Evolutionary conservation across 495 filamentous ascomycete genomes (phyloP), one percentile per base, ranked within the genome.

Genomic region (Polyplosphaeria fusca): DNA sequence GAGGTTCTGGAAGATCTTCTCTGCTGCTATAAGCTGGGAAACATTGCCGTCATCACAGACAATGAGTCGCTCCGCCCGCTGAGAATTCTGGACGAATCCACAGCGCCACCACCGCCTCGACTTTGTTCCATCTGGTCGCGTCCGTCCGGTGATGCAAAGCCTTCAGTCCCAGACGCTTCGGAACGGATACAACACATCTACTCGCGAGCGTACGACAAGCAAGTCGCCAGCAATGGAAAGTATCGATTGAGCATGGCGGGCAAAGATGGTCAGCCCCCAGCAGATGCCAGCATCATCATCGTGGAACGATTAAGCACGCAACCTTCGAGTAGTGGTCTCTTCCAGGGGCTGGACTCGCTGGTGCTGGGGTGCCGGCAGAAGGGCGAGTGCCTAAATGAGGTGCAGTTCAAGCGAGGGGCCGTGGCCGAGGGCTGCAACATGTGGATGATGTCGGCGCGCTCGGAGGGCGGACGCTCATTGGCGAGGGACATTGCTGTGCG

Each of bases 351-450:
- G 12, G 51, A 61, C 39, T 16, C 58, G 9, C 51, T 61, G 2
- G 51, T 61, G 1, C 50, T 61, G 11, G 58, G 58, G 7, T 61
- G 58, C 26, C 58, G 58, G 22, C 50, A 55, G 44, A 61, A 61
- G 27, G 58, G 58, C 24, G 58, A 55, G 25, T 48, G 58, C 48
- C 58, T 61, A 11, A 45, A 61, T 24, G 58, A 61, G 37, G 51
- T 61, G n/a, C 58, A 55, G 28, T 61, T 61, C 58, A 61, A 61
- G 39, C 58, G 58, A 25, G 51, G 51, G 12, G 45, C 45, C 1
- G 58, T 61, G 23, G 43, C 38, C 19, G 44, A 43, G 16, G 30
- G 51, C 26, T 61, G 58, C 27, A 43, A 39, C 12, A 55, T 61
- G 50, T 61, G 58, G 58, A n/a, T 61, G 58, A 44, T 61, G 25